Base-by-base conservation (phyloP, 2,329 filamentous ascomycete species). In the Delphinella strobiligena region DNA sequence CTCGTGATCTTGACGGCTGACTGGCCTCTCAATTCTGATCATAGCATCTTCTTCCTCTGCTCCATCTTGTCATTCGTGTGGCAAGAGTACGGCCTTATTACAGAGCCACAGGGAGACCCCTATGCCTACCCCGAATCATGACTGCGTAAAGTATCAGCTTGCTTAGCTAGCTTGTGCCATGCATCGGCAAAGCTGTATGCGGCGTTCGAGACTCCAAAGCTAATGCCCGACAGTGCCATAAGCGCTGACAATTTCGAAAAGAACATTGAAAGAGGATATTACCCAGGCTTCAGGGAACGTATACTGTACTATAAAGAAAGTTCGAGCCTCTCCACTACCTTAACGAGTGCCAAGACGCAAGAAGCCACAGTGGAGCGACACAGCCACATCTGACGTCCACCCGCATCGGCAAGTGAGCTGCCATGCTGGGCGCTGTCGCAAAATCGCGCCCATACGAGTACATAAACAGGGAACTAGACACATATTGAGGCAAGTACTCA, bases 91-190 rank as follows among this genome's bases (percentile, higher is more conserved):
- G 2, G 62, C 62, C 46, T 60, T 58, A 51, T 76, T 71, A 45
- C n/a, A 75, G 67, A 34, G 67, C 66, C 24, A 72, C 68, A 1
- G 72, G 72, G 45, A 76, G 50, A 10, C 69, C 70, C 32, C 72
- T 57, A 57, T 75, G 71, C 29, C 72, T 52, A 2, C 72, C 72
- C 40, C 72, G 55, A 18, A 75, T 54, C 71, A 75, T 75, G 37
- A 74, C 66, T 3, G 63, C 63, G 45, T 68, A 72, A 15, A 75
- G 53, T 1, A 75, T 63, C 33, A 75, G 49, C 53, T 75, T 75
- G 48, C 67, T 70, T 37, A 69, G n/a, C n/a, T n/a, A n/a, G 51
- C 4, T 52, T 61, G 22, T 62, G 61, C 59, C 70, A 72, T 30
- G 60, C 51, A 4, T 69, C 71, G 16, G 54, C 66, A 42, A 72